These are phyloP conservation scores for Ambispora gerdemannii DNA, from an alignment of 192 early-diverging fungal species.

Conservation along the genomic window DNA sequence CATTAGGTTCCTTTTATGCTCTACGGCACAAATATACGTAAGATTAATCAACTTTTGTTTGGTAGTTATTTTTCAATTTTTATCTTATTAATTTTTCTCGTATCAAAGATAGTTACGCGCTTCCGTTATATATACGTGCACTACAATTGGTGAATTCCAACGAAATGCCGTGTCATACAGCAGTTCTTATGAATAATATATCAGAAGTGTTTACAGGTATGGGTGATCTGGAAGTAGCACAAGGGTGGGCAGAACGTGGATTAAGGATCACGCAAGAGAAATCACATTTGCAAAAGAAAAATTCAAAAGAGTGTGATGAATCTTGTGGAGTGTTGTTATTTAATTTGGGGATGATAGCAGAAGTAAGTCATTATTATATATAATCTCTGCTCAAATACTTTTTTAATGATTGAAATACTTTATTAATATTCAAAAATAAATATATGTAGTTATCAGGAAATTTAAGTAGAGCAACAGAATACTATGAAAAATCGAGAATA, in stretches of 20 bases:
- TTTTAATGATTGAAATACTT: conserved; percentile 1
- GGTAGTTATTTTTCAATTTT: background rate
- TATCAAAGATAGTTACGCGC: conserved; percentile 44
- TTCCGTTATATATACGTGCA: conserved; percentile 54
- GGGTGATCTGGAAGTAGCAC: conserved; percentile 49
- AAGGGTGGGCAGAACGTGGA: conserved; percentile 53
- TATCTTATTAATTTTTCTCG: background rate
- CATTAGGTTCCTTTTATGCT: conserved; percentile 54
- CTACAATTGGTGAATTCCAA: conserved; percentile 41
- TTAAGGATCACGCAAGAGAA: conserved; percentile 46
- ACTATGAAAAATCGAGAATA: conserved; percentile 16
- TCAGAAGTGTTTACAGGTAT: conserved; percentile 53
- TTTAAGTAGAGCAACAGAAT: conserved; percentile 20
- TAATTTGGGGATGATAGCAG: conserved; percentile 57
- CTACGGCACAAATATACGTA: conserved; percentile 48
- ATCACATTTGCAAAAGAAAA: conserved; percentile 33
- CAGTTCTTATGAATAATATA: conserved; percentile 57
- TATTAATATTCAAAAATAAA: background rate
- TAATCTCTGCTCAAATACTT: background rate
- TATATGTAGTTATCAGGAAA: conserved; percentile 25
- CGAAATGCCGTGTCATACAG: conserved; percentile 46
- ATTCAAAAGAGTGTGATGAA: conserved; percentile 48
- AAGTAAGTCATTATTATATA: conserved; percentile 39
- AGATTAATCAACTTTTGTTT: no score
- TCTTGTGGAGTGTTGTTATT: conserved; percentile 51